Base-by-base conservation (phyloP, 2,329 filamentous ascomycete species). In the Pleoardoris graminearum region DNA sequence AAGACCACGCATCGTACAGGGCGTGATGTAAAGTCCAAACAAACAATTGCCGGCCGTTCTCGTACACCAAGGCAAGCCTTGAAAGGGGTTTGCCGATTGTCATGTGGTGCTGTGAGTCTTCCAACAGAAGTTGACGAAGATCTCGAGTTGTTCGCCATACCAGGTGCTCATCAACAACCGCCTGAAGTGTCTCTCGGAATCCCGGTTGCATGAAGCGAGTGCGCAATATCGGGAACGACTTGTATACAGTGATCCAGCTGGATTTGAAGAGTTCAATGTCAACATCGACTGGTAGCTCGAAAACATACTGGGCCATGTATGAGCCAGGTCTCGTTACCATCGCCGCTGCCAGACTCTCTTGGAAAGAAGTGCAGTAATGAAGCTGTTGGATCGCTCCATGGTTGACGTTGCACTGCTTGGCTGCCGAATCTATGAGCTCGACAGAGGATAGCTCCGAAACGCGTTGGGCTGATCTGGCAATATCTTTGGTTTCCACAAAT, bases 221-320 rank as follows among this genome's bases (percentile, higher is more conserved):
- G 21, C 77, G 69, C 5, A 80, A 62, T 21, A 79, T 78, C n/a
- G 75, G 71, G 25, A 73, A 59, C 35, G 72, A 68, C 7, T 69
- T 51, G 7, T 77, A 69, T 10, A 72, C 68, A 6, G 66, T 62
- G 42, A 75, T 68, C 76, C 76, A 80, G 1, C 76, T 68, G 6
- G 60, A 53, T 51, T 74, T 75, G 63, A 78, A 77, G 11, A 39
- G 37, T 12, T 30, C n/a, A 4, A 56, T 14, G 23, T 56, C 38
- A n/a, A n/a, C 27, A 53, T 14, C 3, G 32, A 21, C 12, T 16
- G 8, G 10, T 43, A 56, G 16, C 8, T 61, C 61, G 56, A 74
- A 76, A 0, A 73, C 60, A 22, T 72, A 72, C 19, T 79, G 79
- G 1, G 78, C 80, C 3, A 84, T 74, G 38, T 83, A 84, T 0